Percentiles rank a stretch among this genome's conserved stretches.
Conservation (phyloP, 192 early-diverging fungal genomes). For the Allomyces macrogynus region DNA sequence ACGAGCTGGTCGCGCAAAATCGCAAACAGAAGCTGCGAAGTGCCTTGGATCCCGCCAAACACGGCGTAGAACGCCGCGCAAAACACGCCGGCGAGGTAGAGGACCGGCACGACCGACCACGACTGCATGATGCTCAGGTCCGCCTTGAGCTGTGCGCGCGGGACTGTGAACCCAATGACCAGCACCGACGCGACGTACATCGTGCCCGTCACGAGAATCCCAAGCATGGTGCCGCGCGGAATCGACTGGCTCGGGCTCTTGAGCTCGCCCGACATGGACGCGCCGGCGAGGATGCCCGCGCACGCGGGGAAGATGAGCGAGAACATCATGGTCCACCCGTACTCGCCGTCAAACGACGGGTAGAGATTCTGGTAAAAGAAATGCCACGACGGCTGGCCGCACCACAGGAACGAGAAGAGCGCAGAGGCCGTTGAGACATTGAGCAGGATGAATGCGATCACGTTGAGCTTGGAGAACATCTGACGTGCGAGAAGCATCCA, state of each 20-base stretch:
- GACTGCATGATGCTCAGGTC: too few species aligned
- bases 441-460: background rate
- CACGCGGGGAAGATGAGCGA: constrained; percentile 49
- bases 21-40: constrained; percentile 44
- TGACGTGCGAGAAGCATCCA: background rate
- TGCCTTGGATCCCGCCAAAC: constrained; percentile 30
- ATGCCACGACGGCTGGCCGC: too few species aligned
- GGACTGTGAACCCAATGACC: constrained; percentile 33
- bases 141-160: constrained; percentile 7
- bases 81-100: constrained; percentile 18
- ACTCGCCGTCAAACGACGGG: constrained; percentile 27
- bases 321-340: constrained; percentile 28
- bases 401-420: too few species aligned
- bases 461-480: background rate
- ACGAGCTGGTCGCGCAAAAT: constrained; percentile 44
- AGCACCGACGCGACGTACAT: constrained; percentile 31
- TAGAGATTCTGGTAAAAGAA: constrained; percentile 42
- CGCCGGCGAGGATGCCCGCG: constrained; percentile 46
- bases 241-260: constrained; percentile 45
- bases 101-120: too few species aligned
- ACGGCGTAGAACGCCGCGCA: too few species aligned
- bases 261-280: constrained; percentile 46
- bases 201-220: constrained; percentile 28
- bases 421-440: background rate
- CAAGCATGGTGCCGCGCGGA: constrained; percentile 42